Evolutionary conservation across 202 grass and related monocot genomes (phyloP).

Genomic region (Zoysia matrella): DNA sequence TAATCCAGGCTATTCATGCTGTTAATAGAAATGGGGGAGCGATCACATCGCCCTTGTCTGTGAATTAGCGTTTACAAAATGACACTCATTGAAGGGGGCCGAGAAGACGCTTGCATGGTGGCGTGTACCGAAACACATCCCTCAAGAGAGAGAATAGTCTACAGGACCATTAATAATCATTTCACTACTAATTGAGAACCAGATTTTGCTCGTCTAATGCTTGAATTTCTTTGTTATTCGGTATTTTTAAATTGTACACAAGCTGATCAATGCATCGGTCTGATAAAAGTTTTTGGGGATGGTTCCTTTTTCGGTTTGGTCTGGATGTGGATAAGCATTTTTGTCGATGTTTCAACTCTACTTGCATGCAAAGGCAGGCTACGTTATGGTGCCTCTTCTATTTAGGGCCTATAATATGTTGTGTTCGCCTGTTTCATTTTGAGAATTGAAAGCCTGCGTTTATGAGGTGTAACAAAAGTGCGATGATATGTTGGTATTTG

Average conservation of each 20-base stretch:
- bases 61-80: constrained; percentile 72
- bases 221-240: neutral
- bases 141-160: constrained; percentile 11
- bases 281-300: neutral
- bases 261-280: neutral
- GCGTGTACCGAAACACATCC: constrained; percentile 23
- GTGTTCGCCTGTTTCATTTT: no score
- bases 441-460: no score
- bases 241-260: constrained; percentile 21
- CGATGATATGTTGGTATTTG: no score
- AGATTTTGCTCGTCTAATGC: constrained; percentile 19
- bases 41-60: constrained; percentile 88
- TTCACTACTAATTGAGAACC: constrained; percentile 6
- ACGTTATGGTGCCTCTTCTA: no score
- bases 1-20: constrained; percentile 11
- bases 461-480: no score
- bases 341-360: neutral
- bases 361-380: no score
- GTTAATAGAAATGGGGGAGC: constrained; percentile 90
- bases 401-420: no score
- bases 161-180: neutral
- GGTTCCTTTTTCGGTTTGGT: neutral
- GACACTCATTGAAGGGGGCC: constrained; percentile 7
- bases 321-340: neutral
- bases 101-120: neutral